phyloP scores from a whole-genome alignment of 31 red algal species.

The Bonnemaisonia californica region DNA sequence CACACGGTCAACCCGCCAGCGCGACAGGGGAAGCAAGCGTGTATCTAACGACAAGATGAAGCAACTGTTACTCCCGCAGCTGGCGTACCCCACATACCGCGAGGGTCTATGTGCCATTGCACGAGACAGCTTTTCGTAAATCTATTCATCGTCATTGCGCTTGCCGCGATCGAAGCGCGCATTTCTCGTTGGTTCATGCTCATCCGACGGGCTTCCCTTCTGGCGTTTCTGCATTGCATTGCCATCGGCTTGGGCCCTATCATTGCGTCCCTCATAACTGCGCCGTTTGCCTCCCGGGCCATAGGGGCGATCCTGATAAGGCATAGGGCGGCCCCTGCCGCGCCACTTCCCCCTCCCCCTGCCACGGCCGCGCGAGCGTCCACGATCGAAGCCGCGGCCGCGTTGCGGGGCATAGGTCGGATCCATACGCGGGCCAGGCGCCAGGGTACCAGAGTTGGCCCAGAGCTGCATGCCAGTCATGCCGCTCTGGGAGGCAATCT shows the following conservation, averaged over 20 bases:
- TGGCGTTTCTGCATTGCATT: background rate
- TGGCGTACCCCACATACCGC: constrained; percentile 27
- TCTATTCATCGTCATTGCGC: constrained; percentile 1
- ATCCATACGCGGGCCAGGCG: background rate
- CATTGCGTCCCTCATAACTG: background rate
- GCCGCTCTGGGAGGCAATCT: constrained; percentile 26
- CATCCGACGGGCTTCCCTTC: background rate
- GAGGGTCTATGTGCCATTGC: constrained; percentile 15
- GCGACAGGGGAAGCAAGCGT: constrained; percentile 17
- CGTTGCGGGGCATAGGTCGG: background rate
- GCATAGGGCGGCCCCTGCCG: background rate
- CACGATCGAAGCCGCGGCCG: constrained; percentile 5
- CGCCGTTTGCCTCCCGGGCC: background rate
- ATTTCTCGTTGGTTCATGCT: constrained; percentile 23
- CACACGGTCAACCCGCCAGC: constrained; percentile 1
- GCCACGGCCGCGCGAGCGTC: constrained; percentile 11
- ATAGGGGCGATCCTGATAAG: background rate
- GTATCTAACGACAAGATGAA: constrained; percentile 54
- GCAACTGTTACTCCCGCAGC: constrained; percentile 10
- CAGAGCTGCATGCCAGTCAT: constrained; percentile 68
- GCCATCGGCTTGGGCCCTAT: background rate
- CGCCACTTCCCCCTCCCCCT: constrained; percentile 19
- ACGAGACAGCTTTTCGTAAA: background rate
- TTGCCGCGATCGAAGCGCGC: constrained; percentile 30
- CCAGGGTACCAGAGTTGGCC: background rate